phyloP scores from a whole-genome alignment of 306 rosid genomes.

The Medicago arabica region DNA sequence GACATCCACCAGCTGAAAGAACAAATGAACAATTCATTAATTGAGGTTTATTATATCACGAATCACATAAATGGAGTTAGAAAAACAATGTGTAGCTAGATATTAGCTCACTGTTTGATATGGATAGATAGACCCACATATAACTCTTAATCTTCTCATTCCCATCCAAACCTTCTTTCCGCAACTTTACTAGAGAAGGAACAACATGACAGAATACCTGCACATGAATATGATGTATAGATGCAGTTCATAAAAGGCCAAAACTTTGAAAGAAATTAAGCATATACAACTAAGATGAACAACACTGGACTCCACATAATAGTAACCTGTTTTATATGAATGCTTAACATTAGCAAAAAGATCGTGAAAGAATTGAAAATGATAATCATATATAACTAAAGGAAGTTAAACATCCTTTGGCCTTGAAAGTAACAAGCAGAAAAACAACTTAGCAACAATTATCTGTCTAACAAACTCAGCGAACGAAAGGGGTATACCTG shows the following conservation, averaged over 20 bases:
- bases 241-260: constrained; percentile 24
- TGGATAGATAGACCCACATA: constrained; percentile 86
- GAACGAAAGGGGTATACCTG: constrained; percentile 64
- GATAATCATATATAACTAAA: constrained; percentile 21
- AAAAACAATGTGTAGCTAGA: constrained; percentile 46
- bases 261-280: constrained; percentile 18
- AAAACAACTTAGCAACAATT: constrained; percentile 12
- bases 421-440: constrained; percentile 34
- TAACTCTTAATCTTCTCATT: constrained; percentile 98
- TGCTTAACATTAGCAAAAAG: not conserved
- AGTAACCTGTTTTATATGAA: not conserved
- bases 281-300: constrained; percentile 31
- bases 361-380: constrained; percentile 12
- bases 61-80: constrained; percentile 13
- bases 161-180: constrained; percentile 98
- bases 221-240: constrained; percentile 38
- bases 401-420: constrained; percentile 26
- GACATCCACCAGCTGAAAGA: constrained; percentile 97
- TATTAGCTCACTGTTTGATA: constrained; percentile 64
- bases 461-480: constrained; percentile 18
- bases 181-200: constrained; percentile 93
- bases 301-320: constrained; percentile 14
- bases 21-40: constrained; percentile 41
- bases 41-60: constrained; percentile 41
- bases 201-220: constrained; percentile 89